phyloP scores from a whole-genome alignment of 2,329 filamentous ascomycete genomes.

The Dothiorella sarmentorum region DNA sequence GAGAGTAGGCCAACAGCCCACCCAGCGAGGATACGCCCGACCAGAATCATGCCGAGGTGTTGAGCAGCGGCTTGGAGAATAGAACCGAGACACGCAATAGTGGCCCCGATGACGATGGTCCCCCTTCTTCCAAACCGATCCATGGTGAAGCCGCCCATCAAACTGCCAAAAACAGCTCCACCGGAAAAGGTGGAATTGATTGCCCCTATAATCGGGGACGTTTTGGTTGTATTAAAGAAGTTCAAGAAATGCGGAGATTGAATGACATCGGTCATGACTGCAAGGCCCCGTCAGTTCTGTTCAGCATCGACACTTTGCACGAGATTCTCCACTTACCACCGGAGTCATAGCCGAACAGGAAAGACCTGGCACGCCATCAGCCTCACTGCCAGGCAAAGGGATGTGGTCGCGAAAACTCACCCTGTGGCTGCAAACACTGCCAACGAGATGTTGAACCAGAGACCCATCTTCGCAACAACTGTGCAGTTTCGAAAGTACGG shows the following conservation, averaged over 20 bases:
- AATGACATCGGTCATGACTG: slow-evolving; percentile 50
- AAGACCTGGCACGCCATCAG: slow-evolving; percentile 29
- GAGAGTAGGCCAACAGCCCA: slow-evolving; percentile 57
- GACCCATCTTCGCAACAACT: slow-evolving; percentile 34
- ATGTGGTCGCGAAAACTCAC: background rate
- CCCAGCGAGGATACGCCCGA: slow-evolving; percentile 58
- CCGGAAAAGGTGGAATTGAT: slow-evolving; percentile 62
- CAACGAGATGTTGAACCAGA: slow-evolving; percentile 41
- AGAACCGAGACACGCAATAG: slow-evolving; percentile 57
- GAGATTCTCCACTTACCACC: slow-evolving; percentile 14
- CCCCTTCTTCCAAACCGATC: slow-evolving; percentile 58
- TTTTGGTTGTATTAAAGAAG: slow-evolving; percentile 54
- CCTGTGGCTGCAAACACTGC: slow-evolving; percentile 43
- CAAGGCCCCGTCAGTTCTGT: slow-evolving; percentile 23
- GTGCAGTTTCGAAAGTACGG: background rate
- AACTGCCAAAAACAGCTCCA: slow-evolving; percentile 54
- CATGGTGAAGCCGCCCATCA: slow-evolving; percentile 55
- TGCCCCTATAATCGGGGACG: slow-evolving; percentile 55
- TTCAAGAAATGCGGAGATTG: slow-evolving; percentile 54
- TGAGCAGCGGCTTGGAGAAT: slow-evolving; percentile 57
- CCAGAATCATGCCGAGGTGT: slow-evolving; percentile 54
- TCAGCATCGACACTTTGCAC: background rate
- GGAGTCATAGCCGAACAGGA: slow-evolving; percentile 41
- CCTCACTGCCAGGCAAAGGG: background rate
- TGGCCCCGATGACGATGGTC: slow-evolving; percentile 58